These are phyloP conservation scores for Phylloboletellus chloephorus DNA, from an alignment of 1,284 basidiomycete species.

Conservation along the genomic window DNA sequence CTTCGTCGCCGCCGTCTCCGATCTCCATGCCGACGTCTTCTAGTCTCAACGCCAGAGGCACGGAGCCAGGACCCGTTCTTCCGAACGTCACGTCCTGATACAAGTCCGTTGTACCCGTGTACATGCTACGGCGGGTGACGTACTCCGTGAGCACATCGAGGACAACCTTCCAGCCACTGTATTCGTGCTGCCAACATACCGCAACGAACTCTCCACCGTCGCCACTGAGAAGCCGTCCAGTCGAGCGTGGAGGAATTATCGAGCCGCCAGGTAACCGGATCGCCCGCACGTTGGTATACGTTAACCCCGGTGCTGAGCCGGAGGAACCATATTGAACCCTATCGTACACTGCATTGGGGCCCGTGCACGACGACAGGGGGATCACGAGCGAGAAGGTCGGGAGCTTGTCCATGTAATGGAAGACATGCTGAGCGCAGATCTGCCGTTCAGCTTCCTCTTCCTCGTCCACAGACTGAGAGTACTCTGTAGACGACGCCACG, in stretches of 20 bases:
- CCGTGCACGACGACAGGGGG: slow-evolving; percentile 51
- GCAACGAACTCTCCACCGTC: slow-evolving; percentile 68
- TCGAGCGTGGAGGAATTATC: slow-evolving; percentile 57
- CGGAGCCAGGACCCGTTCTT: slow-evolving; percentile 35
- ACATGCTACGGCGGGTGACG: slow-evolving; percentile 50
- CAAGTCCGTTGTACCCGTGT: slow-evolving; percentile 37
- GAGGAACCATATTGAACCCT: slow-evolving; percentile 53
- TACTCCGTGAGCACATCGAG: slow-evolving; percentile 74
- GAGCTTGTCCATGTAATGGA: slow-evolving; percentile 69
- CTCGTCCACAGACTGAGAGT: slow-evolving; percentile 29
- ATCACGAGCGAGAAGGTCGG: slow-evolving; percentile 73
- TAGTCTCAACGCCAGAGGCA: slow-evolving; percentile 46
- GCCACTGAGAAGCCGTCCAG: slow-evolving; percentile 66
- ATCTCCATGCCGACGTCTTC: slow-evolving; percentile 69
- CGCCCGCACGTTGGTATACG: slow-evolving; percentile 61
- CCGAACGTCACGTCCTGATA: slow-evolving; percentile 51
- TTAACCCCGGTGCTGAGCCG: slow-evolving; percentile 45
- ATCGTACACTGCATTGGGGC: slow-evolving; percentile 66
- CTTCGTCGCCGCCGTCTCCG: slow-evolving; percentile 39
- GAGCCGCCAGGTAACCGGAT: slow-evolving; percentile 74
- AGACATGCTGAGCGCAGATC: slow-evolving; percentile 61
- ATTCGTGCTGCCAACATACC: slow-evolving; percentile 74
- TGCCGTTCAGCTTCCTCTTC: slow-evolving; percentile 26
- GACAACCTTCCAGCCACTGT: slow-evolving; percentile 80
- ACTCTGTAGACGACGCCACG: slow-evolving; percentile 46